A percentile compares a stretch with the other conserved stretches of the same genome.
Evolutionary conservation across 495 filamentous ascomycete genomes (phyloP).

Genomic region (Evernia prunastri): DNA sequence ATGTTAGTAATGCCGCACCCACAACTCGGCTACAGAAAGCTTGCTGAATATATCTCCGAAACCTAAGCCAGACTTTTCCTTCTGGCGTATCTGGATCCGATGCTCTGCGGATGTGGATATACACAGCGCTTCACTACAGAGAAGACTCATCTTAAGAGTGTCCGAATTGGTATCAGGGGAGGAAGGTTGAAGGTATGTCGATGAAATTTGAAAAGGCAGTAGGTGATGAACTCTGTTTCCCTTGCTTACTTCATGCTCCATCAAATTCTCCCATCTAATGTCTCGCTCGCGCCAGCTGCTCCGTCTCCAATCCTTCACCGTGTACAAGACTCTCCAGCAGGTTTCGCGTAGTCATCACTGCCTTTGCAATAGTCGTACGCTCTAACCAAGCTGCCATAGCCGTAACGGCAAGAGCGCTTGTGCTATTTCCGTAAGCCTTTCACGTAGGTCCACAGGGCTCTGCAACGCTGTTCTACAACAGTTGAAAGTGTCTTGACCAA

Average conservation of each 20-base stretch:
- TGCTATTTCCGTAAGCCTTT: background rate
- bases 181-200: constrained; percentile 7
- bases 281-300: background rate
- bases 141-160: constrained; percentile 2
- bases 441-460: background rate
- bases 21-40: background rate
- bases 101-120: background rate
- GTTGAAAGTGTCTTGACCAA: background rate
- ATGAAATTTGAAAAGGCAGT: constrained; percentile 6
- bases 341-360: background rate
- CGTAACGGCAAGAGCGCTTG: constrained; percentile 4
- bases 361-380: background rate
- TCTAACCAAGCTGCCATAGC: constrained; percentile 6
- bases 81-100: background rate
- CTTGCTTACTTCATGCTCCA: constrained; percentile 4
- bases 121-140: constrained; percentile 1
- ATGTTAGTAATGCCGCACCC: background rate
- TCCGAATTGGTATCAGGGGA: background rate
- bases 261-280: constrained; percentile 3
- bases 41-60: background rate
- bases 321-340: background rate
- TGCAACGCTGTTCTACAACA: no score
- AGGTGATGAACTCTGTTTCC: constrained; percentile 7
- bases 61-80: background rate
- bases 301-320: background rate